Conservation (phyloP, 345 rosid species). For the Euphorbia pulcherrima region DNA sequence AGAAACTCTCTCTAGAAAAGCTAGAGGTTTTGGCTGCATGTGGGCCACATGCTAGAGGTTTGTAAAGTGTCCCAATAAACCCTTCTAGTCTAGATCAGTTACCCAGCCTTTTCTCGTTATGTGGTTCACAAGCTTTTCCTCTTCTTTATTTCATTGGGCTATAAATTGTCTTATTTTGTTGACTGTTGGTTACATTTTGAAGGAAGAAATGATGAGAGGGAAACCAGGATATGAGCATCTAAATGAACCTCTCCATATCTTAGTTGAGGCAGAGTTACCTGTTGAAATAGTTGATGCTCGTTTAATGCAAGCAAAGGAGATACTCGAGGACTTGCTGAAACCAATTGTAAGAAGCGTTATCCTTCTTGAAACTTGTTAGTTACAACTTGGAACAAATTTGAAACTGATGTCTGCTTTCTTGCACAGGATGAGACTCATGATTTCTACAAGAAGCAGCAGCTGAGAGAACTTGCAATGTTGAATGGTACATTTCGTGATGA, state of each 20-base stretch:
- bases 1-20: not conserved
- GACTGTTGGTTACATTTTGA: slow-evolving; percentile 13
- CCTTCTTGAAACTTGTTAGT: not conserved
- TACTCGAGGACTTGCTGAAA: slow-evolving; percentile 84
- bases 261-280: slow-evolving; percentile 91
- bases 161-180: not conserved
- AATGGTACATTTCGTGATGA: slow-evolving; percentile 89
- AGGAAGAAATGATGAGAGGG: slow-evolving; percentile 98
- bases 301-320: slow-evolving; percentile 85
- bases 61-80: not conserved
- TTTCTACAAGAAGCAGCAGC: slow-evolving; percentile 91
- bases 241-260: slow-evolving; percentile 88
- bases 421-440: slow-evolving; percentile 90
- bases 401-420: not conserved
- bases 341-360: slow-evolving; percentile 56
- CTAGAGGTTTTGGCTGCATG: not conserved
- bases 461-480: slow-evolving; percentile 89
- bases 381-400: not conserved
- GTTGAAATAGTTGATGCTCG: slow-evolving; percentile 87
- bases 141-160: not conserved
- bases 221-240: slow-evolving; percentile 95
- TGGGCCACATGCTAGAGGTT: not conserved
- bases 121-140: not conserved
- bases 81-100: not conserved
- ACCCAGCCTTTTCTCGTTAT: not conserved